A percentile compares a stretch with the other conserved stretches of the same genome.
phyloP scores from a whole-genome alignment of 2,329 filamentous ascomycete genomes.

The Colletotrichum eleusines region DNA sequence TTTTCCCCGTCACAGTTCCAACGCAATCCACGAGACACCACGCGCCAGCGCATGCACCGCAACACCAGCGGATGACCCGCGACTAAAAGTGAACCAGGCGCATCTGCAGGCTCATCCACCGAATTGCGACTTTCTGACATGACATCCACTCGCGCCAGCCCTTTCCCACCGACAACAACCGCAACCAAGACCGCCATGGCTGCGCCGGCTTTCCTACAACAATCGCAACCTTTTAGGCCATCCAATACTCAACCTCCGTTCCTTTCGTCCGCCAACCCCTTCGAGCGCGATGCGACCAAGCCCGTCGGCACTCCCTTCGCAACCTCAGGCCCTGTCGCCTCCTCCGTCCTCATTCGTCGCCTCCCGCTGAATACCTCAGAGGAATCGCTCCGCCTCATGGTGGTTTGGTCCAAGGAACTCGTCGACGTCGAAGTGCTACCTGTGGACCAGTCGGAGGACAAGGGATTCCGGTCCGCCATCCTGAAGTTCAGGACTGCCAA shows the following conservation, averaged over 20 bases:
- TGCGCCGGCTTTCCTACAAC: conserved; percentile 57
- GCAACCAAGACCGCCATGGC: conserved; percentile 57
- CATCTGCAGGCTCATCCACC: conserved; percentile 46
- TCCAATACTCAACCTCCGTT: conserved; percentile 51
- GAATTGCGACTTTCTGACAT: conserved; percentile 41
- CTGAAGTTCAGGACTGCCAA: conserved; percentile 64
- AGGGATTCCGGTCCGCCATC: conserved; percentile 64
- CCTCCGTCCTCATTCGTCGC: conserved; percentile 64
- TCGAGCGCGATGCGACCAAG: conserved; percentile 58
- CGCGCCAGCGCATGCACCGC: conserved; percentile 47
- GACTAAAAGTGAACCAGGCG: conserved; percentile 44
- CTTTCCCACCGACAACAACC: conserved; percentile 47
- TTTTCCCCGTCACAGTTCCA: conserved; percentile 9
- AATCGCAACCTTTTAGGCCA: conserved; percentile 56
- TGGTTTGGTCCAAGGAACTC: conserved; percentile 69
- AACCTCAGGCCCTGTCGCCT: conserved; percentile 51
- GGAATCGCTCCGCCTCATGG: conserved; percentile 67
- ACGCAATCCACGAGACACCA: conserved; percentile 24
- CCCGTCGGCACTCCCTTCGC: conserved; percentile 56
- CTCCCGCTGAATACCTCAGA: conserved; percentile 67
- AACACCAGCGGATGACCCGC: conserved; percentile 49
- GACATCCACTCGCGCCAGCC: conserved; percentile 50
- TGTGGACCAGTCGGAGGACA: conserved; percentile 62
- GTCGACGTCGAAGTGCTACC: conserved; percentile 64
- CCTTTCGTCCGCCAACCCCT: conserved; percentile 50